Percentiles rank a stretch among this genome's conserved stretches.
Conservation (phyloP, 1,284 basidiomycete species). For the Veloporphyrellus conicus region DNA sequence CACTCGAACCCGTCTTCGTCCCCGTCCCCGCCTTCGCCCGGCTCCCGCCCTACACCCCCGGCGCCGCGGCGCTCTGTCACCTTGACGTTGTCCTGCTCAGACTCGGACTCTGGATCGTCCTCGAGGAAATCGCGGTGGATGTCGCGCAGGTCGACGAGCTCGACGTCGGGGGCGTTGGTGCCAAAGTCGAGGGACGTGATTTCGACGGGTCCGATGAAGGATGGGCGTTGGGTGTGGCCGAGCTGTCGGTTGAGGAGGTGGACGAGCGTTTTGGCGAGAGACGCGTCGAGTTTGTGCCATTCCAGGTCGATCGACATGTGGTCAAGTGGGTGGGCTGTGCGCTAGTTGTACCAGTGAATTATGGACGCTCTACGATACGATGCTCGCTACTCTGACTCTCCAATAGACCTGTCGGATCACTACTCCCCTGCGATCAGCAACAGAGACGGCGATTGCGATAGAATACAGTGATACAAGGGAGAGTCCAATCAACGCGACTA, state of each 20-base stretch:
- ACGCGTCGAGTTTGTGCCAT: slow-evolving; percentile 69
- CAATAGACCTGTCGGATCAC: too few relatives aligned
- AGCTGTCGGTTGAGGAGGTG: slow-evolving; percentile 80
- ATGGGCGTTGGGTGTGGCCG: slow-evolving; percentile 66
- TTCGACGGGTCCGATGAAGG: slow-evolving; percentile 89
- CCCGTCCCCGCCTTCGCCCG: slow-evolving; percentile 47
- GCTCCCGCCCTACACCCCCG: slow-evolving; percentile 1
- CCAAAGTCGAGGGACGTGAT: slow-evolving; percentile 88
- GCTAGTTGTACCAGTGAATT: too few relatives aligned
- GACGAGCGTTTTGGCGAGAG: slow-evolving; percentile 70
- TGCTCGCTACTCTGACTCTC: too few relatives aligned
- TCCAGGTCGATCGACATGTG: slow-evolving; percentile 76
- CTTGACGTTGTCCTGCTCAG: slow-evolving; percentile 46
- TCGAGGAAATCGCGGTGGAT: slow-evolving; percentile 92
- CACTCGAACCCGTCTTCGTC: slow-evolving; percentile 73
- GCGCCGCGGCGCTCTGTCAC: slow-evolving; percentile 53
- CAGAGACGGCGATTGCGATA: too few relatives aligned
- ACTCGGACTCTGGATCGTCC: slow-evolving; percentile 42
- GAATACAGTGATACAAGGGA: too few relatives aligned
- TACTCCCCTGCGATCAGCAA: too few relatives aligned
- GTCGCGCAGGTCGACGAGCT: slow-evolving; percentile 88
- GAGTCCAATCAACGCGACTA: slow-evolving; percentile 5
- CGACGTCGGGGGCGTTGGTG: slow-evolving; percentile 74
- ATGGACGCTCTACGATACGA: too few relatives aligned
- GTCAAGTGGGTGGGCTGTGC: background rate